Evolutionary conservation across 441 rosid genomes (phyloP), one percentile per base, ranked within the genome.

Genomic region (Jatropha podagrica): DNA sequence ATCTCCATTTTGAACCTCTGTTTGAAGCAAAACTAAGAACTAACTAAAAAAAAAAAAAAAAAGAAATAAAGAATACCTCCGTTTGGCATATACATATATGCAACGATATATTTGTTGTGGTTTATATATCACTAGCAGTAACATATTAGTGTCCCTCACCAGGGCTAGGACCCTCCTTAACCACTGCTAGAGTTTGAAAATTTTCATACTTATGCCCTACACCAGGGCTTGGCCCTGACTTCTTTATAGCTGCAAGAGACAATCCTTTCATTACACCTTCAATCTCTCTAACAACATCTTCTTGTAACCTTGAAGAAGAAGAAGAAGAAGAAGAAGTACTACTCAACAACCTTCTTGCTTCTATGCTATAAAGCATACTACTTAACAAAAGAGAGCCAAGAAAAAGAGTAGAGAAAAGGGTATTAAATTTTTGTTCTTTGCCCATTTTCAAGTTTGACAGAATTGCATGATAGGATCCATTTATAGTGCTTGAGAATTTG

Each of bases 191-290:
- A 40, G 7, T 18, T 42, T 65, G 54, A 44, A 73, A 9, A 58
- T 69, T 68, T 7, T 55, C 10, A 51, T 76, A 70, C 18, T 49
- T 27, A 44, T 80, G 82, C 4, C 84, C 83, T 0, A 74, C 44
- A 0, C 85, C 81, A n/a, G 85, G 80, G 60, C 85, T 84, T 26
- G 87, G 86, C 55, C 88, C 88, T 14, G 83, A 86, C 1, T 41
- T 65, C 80, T 76, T 74, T 26, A 15, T 74, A 55, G 26, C 75
- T 4, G 9, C 56, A 13, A 59, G 26, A 64, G 72, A 68, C 27
- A 81, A 23, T 59, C 52, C 65, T 65, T 26, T 51, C 2, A 42
- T 14, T 6, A 23, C 32, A 7, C 11, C 68, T 63, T 69, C 58
- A 14, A 49, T 64, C 72, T 60, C 76, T 41, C 63, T 37, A 42